A percentile compares a stretch with the other conserved stretches of the same genome.
Evolutionary conservation across 1,284 basidiomycete species (phyloP).

Genomic region (Exsudoporus floridanus): DNA sequence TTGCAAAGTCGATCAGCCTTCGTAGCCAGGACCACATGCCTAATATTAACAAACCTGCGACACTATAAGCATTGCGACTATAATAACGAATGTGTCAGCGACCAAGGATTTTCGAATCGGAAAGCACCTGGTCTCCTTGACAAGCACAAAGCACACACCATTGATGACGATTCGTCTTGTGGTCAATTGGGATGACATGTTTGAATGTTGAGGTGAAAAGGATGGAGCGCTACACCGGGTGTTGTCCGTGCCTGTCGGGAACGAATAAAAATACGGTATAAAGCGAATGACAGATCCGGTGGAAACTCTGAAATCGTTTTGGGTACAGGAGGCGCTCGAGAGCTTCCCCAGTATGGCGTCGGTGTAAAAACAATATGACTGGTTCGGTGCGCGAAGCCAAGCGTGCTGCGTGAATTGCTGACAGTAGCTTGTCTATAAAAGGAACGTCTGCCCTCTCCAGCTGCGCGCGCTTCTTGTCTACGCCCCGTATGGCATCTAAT

Average conservation of each 20-base stretch:
- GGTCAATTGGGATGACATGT: constrained; percentile 28
- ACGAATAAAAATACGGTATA: neutral
- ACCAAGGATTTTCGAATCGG: neutral
- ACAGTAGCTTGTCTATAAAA: constrained; percentile 9
- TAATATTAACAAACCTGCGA: constrained; percentile 50
- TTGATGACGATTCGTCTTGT: constrained; percentile 27
- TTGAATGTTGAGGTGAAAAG: neutral
- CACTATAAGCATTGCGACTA: constrained; percentile 63
- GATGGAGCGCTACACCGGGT: neutral
- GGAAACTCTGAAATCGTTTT: neutral
- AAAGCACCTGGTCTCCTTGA: neutral
- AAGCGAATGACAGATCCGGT: neutral
- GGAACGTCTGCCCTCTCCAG: neutral
- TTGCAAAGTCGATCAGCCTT: constrained; percentile 1
- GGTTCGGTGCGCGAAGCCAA: neutral
- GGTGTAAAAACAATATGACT: neutral
- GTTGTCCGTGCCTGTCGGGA: neutral
- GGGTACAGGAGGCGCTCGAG: neutral
- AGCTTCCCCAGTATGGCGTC: constrained; percentile 1
- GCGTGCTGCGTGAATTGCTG: neutral
- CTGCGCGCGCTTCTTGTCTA: too few relatives aligned
- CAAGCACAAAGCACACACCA: constrained; percentile 18
- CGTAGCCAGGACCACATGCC: neutral
- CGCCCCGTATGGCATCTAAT: neutral
- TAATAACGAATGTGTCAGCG: constrained; percentile 10